phyloP scores from a whole-genome alignment of 306 rosid species.

The Lathyrus aphaca region DNA sequence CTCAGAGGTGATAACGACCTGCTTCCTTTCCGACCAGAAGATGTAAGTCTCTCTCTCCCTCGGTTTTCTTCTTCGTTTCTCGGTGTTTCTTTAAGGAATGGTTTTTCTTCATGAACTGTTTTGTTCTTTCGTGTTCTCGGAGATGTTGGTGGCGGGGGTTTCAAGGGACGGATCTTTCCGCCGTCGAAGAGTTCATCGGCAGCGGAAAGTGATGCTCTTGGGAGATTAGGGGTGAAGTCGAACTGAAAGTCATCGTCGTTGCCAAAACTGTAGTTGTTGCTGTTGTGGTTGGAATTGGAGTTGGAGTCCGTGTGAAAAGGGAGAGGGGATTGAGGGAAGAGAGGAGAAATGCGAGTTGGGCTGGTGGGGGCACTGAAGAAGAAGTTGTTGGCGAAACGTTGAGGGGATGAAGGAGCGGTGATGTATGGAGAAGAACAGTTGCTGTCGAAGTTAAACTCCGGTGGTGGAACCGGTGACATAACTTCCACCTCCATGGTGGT shows the following conservation, averaged over 20 bases:
- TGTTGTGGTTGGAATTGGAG: constrained; percentile 32
- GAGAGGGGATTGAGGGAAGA: constrained; percentile 48
- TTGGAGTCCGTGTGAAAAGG: constrained; percentile 71
- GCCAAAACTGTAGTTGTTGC: not conserved
- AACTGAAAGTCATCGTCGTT: constrained; percentile 54
- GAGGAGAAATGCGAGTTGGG: constrained; percentile 58
- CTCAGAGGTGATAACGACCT: constrained; percentile 81
- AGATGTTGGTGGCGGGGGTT: constrained; percentile 52
- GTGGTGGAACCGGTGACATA: constrained; percentile 20
- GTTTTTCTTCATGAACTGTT: not conserved
- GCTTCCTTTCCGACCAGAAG: constrained; percentile 54
- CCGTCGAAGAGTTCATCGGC: constrained; percentile 85
- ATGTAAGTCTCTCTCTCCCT: constrained; percentile 51
- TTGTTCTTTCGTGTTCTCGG: constrained; percentile 29
- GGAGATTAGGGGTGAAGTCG: constrained; percentile 57
- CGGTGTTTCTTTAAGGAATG: constrained; percentile 16
- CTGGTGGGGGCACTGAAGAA: constrained; percentile 88
- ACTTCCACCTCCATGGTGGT: constrained; percentile 41
- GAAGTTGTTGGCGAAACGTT: constrained; percentile 61
- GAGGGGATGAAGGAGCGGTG: constrained; percentile 93
- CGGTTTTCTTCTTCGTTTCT: constrained; percentile 39
- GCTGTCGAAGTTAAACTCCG: constrained; percentile 80
- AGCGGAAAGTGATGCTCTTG: constrained; percentile 53
- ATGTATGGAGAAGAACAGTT: constrained; percentile 79
- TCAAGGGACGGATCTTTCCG: constrained; percentile 77